Evolutionary conservation across 305 asterid genomes (phyloP).

Genomic region (Fraxinus sp.): DNA sequence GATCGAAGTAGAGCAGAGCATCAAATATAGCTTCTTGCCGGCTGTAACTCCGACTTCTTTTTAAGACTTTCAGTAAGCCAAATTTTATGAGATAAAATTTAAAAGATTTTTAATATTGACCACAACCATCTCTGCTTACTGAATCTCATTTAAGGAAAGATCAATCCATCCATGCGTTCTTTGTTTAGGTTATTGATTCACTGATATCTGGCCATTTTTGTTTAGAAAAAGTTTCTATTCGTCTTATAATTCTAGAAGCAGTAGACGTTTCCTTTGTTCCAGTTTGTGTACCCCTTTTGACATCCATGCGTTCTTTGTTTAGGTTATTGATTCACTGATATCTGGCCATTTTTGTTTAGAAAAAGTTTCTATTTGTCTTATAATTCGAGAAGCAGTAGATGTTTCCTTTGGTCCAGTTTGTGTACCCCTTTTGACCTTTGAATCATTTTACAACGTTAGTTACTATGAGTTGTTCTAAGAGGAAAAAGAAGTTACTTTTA

Average conservation of each 20-base stretch:
- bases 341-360: background rate
- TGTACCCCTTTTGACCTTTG: background rate
- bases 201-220: background rate
- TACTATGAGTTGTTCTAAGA: background rate
- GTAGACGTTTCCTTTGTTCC: background rate
- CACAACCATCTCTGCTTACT: background rate
- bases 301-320: background rate
- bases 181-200: background rate
- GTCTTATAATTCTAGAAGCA: background rate
- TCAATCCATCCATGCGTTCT: background rate
- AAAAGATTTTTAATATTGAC: background rate
- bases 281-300: background rate
- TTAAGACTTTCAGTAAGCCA: background rate
- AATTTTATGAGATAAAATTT: background rate
- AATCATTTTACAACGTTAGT: background rate
- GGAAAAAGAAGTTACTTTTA: background rate
- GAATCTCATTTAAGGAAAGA: background rate
- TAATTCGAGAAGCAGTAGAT: background rate
- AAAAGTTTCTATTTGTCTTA: background rate
- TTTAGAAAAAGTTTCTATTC: background rate
- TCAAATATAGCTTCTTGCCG: background rate
- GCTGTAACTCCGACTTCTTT: background rate
- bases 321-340: background rate
- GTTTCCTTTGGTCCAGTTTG: background rate
- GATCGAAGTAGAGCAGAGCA: background rate